Base-by-base conservation (phyloP, 345 rosid species). In the Pseudoturritis turrita region DNA sequence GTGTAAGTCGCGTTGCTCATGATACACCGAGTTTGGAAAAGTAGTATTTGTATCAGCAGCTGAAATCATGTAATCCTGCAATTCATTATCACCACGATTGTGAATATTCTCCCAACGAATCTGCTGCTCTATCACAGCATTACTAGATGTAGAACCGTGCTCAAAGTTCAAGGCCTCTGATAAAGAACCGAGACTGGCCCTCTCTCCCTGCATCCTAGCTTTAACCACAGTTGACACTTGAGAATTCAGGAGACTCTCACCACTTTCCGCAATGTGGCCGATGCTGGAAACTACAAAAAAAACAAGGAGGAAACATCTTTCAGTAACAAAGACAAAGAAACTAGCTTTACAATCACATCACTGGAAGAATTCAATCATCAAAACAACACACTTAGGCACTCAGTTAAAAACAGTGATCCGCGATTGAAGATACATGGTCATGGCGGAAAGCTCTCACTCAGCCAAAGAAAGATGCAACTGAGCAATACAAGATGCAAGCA, bases 121-220 rank as follows among this genome's bases (percentile, higher is more conserved):
- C 64, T 80, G 92, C 78, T 81, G 88, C 71, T 87, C 92, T 28
- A 83, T 74, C 43, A 79, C 76, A 60, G 85, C 75, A 76, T 78
- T 86, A 62, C 74, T 81, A 61, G 96, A 86, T 51, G 97, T 26
- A 60, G 97, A 89, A 40, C 88, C 96, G 74, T 81, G 91, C 46
- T 94, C 97, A 68, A 88, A 84, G 78, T 84, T 85, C 78, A 93
- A 73, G 25, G 85, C 64, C 72, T 84, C 96, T 60, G 96, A 84
- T 72, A 90, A 78, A 68, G 93, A 88, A 78, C 90, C 89, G 31
- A 91, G 66, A 3, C 84, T 78, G 65, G 89, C 88, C 79, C 89
- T 87, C 67, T 87, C 89, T 82, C 97, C 87, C 81, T 89, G 97
- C 98, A 93, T 93, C 77, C 73, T 84, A 82, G 83, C 65, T 72